phyloP scores from a whole-genome alignment of 1,284 basidiomycete genomes.

The Cryptococcus sp. region DNA sequence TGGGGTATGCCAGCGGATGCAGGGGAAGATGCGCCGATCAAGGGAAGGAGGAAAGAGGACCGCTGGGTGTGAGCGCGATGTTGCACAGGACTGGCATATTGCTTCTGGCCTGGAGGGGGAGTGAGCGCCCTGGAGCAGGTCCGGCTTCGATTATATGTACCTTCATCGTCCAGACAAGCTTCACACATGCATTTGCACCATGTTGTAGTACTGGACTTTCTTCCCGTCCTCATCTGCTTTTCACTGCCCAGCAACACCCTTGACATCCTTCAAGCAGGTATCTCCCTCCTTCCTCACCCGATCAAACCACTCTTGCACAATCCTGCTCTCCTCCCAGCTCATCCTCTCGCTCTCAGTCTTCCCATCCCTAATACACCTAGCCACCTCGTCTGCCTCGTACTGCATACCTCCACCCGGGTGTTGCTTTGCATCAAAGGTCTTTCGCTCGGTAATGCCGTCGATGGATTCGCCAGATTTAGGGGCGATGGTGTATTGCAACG shows the following conservation, averaged over 20 bases:
- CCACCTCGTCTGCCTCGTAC: conserved; percentile 59
- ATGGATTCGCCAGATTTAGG: conserved; percentile 58
- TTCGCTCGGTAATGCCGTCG: conserved; percentile 18
- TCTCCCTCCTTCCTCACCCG: conserved; percentile 53
- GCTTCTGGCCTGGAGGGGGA: no score
- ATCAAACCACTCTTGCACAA: conserved; percentile 76
- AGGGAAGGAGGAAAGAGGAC: conserved; percentile 37
- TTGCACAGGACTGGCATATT: background rate
- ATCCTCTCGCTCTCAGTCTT: conserved; percentile 68
- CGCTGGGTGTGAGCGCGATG: conserved; percentile 31
- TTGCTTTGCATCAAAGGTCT: conserved; percentile 53
- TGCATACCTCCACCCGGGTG: conserved; percentile 50
- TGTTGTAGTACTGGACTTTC: background rate
- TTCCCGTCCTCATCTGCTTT: no score
- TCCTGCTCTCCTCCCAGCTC: conserved; percentile 66
- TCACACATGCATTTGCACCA: background rate
- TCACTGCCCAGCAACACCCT: conserved; percentile 23
- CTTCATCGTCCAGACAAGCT: no score
- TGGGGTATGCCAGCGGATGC: conserved; percentile 60
- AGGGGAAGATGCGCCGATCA: conserved; percentile 37
- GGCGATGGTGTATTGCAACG: conserved; percentile 24
- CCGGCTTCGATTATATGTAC: background rate
- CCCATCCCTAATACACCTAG: conserved; percentile 67
- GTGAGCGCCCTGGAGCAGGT: background rate
- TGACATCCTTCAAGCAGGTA: conserved; percentile 31